Conservation (phyloP, 345 rosid species). For the Alliaria petiolata region DNA sequence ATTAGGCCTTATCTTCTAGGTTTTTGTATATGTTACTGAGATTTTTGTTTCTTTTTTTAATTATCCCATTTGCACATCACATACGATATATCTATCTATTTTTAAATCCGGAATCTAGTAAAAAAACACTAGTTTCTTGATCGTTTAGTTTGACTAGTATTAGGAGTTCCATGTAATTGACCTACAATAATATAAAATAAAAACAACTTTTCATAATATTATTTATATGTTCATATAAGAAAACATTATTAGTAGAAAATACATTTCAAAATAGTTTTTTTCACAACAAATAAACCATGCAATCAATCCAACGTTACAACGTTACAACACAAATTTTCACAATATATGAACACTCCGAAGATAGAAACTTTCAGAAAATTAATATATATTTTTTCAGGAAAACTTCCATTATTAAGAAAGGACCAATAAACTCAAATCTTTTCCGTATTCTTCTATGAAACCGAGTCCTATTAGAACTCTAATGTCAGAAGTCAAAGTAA, state of each 20-base stretch:
- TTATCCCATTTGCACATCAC: too few species aligned
- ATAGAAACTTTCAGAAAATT: not conserved
- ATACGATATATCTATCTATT: too few species aligned
- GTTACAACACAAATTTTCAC: not conserved
- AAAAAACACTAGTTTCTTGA: not conserved
- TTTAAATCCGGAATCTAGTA: not conserved
- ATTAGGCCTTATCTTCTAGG: not conserved
- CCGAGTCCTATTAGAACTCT: slow-evolving; percentile 13
- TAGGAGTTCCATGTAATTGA: not conserved
- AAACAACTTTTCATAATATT: not conserved
- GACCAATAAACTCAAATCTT: too few species aligned
- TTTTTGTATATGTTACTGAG: too few species aligned
- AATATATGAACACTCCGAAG: not conserved
- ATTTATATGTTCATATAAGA: not conserved
- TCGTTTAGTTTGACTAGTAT: not conserved
- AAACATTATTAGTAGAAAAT: not conserved
- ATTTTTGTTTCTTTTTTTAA: too few species aligned
- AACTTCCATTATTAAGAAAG: too few species aligned
- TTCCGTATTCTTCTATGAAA: too few species aligned
- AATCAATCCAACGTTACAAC: slow-evolving; percentile 6
- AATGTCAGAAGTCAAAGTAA: slow-evolving; percentile 20
- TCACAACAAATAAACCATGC: slow-evolving; percentile 8
- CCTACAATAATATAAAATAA: not conserved
- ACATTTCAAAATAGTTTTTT: not conserved
- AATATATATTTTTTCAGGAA: not conserved